These are phyloP conservation scores for Peronospora tabacina DNA, from an alignment of 352 stramenopile genomes.

Conservation along the genomic window DNA sequence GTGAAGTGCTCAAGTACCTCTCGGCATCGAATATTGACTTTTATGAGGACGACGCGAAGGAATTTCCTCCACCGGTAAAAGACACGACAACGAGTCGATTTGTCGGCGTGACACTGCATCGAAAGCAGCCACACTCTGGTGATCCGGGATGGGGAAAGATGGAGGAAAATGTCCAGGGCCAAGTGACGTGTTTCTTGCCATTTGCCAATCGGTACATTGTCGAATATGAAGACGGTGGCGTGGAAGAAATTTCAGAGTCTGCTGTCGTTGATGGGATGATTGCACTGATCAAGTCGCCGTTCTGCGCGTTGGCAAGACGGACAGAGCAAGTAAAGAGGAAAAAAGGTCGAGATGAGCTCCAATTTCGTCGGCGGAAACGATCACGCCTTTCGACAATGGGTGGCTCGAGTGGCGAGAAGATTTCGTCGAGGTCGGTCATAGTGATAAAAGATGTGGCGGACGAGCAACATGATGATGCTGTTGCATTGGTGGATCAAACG, in stretches of 20 bases:
- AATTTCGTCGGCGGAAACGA: conserved; percentile 20
- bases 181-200: conserved; percentile 48
- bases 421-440: conserved; percentile 12
- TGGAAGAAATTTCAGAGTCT: conserved; percentile 40
- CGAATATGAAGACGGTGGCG: conserved; percentile 42
- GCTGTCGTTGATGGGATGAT: conserved; percentile 61
- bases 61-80: conserved; percentile 42
- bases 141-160: neutral
- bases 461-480: conserved; percentile 8
- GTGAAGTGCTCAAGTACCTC: conserved; percentile 59
- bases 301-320: conserved; percentile 16
- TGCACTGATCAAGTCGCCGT: conserved; percentile 29
- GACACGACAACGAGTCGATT: conserved; percentile 46
- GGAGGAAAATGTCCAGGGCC: conserved; percentile 25
- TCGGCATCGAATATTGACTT: conserved; percentile 47
- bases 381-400: conserved; percentile 14
- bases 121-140: conserved; percentile 7
- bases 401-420: conserved; percentile 5
- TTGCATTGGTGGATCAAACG: conserved; percentile 12
- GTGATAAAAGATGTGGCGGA: conserved; percentile 15
- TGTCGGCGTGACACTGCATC: conserved; percentile 36
- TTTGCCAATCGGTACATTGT: conserved; percentile 55
- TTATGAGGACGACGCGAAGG: conserved; percentile 35
- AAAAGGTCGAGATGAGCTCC: conserved; percentile 5
- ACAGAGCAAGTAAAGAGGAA: conserved; percentile 11